phyloP scores from a whole-genome alignment of 83 land plant genomes.

The Diphasiastrum complanatum region DNA sequence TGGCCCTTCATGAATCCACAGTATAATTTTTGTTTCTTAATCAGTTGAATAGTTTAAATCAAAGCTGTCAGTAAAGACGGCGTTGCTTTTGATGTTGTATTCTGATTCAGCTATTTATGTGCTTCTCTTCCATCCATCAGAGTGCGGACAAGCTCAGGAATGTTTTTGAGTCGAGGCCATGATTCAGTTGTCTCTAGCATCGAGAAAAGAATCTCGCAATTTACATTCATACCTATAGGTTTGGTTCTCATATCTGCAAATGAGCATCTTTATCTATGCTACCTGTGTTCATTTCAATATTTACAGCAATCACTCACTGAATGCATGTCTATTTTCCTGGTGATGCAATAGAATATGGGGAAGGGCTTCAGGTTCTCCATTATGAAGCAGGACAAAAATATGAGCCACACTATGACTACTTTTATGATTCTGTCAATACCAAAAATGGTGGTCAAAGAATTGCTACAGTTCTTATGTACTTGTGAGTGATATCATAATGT shows the following conservation, averaged over 20 bases:
- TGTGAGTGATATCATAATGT: constrained; percentile 3
- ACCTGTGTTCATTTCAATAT: no score
- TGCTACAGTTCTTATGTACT: constrained; percentile 5
- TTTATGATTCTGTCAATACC: constrained; percentile 1
- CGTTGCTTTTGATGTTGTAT: neutral
- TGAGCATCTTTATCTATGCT: no score
- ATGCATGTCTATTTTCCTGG: neutral
- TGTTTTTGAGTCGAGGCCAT: constrained; percentile 37
- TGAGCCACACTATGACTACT: constrained; percentile 1
- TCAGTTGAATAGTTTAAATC: neutral
- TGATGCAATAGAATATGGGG: neutral
- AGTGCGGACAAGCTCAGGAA: constrained; percentile 48
- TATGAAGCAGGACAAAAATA: constrained; percentile 4
- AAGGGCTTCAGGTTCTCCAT: constrained; percentile 3
- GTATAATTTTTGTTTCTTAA: neutral
- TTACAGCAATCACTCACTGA: no score
- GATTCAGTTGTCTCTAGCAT: constrained; percentile 31
- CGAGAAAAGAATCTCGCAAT: constrained; percentile 40
- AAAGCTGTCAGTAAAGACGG: neutral
- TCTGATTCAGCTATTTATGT: neutral
- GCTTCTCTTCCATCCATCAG: constrained; percentile 17
- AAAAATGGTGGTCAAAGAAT: constrained; percentile 5
- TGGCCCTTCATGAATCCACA: neutral
- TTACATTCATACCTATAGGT: constrained; percentile 38
- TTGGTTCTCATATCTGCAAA: no score